Base-by-base conservation (phyloP, 2,329 filamentous ascomycete genomes). In the Lasiodiplodia sp. region DNA sequence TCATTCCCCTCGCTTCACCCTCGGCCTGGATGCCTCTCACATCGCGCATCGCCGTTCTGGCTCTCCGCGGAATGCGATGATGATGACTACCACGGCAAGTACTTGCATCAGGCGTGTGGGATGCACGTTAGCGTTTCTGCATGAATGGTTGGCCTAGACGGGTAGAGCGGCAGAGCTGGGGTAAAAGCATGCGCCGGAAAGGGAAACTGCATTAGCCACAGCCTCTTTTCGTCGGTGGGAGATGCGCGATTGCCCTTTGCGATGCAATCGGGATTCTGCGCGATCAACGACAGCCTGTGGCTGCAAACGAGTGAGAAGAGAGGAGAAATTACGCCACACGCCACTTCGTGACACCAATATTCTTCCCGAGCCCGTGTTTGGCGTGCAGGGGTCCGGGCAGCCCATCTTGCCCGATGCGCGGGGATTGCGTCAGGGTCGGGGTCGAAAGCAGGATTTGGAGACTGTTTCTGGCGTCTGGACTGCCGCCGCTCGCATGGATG, bases 391-490 rank as follows among this genome's bases (percentile, higher is more conserved):
- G 21, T 18, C 16, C 2, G 21, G 14, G 53, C 31, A 18, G 55
- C 4, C 25, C 18, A n/a, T 34, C 31, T 63, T 63, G 7, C 58
- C 58, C 58, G 58, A 63, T 63, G 21, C 12, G 58, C 49, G 38
- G 40, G 34, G 58, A 63, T 63, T 63, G 58, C 58, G 58, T 63
- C 58, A 51, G 28, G 40, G 40, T 23, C 23, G 16, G 40, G 57
- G 40, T 49, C 40, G 7, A 49, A 63, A 63, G 60, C 60, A 64
- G 60, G 60, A 64, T 64, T 64, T 64, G 25, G 34, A 8, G 18
- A 21, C 44, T 38, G 47, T 18, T 52, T 64, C 60, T 52, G 44
- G 60, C 44, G 28, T 52, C 58, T 51, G 44, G 58, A 63, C 58
- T 44, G 23, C 57, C 23, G 25, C 12, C 34, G 18, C 23, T 10